Evolutionary conservation across 352 stramenopile species (phyloP), one percentile per base, ranked within the genome.

Genomic region (Phytophthora litchii): DNA sequence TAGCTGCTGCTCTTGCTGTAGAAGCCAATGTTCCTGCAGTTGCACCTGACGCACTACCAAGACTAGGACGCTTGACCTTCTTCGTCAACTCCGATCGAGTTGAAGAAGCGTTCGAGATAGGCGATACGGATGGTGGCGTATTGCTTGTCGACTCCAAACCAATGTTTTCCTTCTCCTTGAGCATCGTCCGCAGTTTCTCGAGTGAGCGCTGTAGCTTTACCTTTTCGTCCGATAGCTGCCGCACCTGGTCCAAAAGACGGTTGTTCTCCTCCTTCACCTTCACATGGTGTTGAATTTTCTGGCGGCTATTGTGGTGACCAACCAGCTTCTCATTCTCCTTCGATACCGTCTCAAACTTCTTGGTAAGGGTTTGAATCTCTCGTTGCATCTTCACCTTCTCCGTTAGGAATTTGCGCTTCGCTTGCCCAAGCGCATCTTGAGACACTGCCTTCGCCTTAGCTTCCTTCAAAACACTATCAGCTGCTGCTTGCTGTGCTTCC

Each of bases 241-340:
- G 76, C 17, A 93, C 73, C n/a, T 91, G 76, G 13, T 80, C 64
- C n/a, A 88, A 55, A 14, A 94, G 56, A 19, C 81, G 74, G 36
- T 94, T 94, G 63, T 91, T 91, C 49, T 94, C 81, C 27, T 92
- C 84, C 51, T 94, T 94, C 14, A 94, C 77, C 41, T 83, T 86
- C 44, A 80, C 77, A 43, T 94, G 82, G 29, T 94, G 80, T 51
- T 94, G 84, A 57, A 94, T 94, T 64, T 88, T 90, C 51, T 94
- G 84, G 8, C 80, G 76, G 34, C 75, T 85, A 55, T 94, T 94
- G 61, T 88, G 70, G 32, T 94, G 84, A 3, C 82, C 82, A 7
- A 91, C 80, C 7, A 94, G 76, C 49, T 89, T 80, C 56, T 91
- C 80, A 31, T 91, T 91, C 40, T 81, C 82, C 51, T 65, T 84